Base-by-base conservation (phyloP, 768 basidiomycete species). In the Podaxis mareebaensis region DNA sequence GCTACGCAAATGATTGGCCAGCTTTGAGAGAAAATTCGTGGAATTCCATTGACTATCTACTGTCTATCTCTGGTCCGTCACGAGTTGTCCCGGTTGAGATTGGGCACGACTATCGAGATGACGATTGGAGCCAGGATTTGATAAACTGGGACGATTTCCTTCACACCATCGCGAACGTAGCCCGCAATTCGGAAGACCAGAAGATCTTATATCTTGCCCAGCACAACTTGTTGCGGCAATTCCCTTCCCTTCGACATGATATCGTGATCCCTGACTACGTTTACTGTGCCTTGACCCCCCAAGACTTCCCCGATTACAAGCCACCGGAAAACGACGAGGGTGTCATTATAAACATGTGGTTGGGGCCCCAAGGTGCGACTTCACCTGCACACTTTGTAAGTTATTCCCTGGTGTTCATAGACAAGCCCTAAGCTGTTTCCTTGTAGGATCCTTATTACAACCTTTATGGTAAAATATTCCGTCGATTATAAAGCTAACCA, bases 361-460 rank as follows among this genome's bases (percentile, higher is more conserved):
- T 96, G 5, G 95, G 95, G 0, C 92, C 93, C 0, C 76, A 77
- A 60, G 88, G 87, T 28, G 91, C 95, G 0, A 72, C 90, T 11
- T 93, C 93, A 8, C 96, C 96, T 2, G 93, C 96, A 0, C 97
- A 99, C 75, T 94, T 89, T 63, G 93, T 87, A 65, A 28, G 73
- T 69, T 24, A 60, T 49, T 53, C 61, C 60, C 30, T 59, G 56
- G 65, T 60, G 22, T 38, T 61, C 59, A 53, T 33, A 55, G n/a
- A 38, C 65, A 52, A 63, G 33, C 44, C 17, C 58, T n/a, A 36
- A 54, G 49, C 33, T 57, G 51, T 53, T 53, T 28, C 39, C 60
- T 52, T 39, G 17, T 63, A 96, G 94, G 96, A 99, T 71, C 96
- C 96, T 3, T 97, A 89, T 75, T 93, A 85, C 77, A 99, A 99